phyloP scores from a whole-genome alignment of 2,329 filamentous ascomycete genomes.

The Arthrobotrys sphaeroides region DNA sequence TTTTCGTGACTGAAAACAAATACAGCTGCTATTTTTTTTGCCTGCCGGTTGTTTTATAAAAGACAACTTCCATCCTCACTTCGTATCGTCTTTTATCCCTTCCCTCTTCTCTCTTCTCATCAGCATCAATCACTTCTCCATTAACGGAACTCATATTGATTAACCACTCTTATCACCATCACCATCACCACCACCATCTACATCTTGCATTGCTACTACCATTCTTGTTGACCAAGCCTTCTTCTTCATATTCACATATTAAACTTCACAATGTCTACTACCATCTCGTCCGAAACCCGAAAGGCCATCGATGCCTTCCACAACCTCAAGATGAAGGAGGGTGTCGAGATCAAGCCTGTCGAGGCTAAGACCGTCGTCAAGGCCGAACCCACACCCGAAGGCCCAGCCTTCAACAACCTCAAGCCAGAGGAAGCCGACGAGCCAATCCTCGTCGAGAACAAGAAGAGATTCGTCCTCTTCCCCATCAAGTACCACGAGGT shows the following conservation, averaged over 20 bases:
- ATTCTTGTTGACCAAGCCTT: slow-evolving; percentile 36
- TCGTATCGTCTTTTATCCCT: neutral
- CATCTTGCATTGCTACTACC: neutral
- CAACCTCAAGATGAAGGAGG: slow-evolving; percentile 86
- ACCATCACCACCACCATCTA: neutral
- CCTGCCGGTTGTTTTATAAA: slow-evolving; percentile 29
- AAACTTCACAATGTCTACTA: slow-evolving; percentile 38
- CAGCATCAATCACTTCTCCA: slow-evolving; percentile 43
- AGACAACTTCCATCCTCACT: slow-evolving; percentile 10
- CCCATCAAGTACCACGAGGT: slow-evolving; percentile 99
- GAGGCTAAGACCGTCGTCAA: slow-evolving; percentile 70
- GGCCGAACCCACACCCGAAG: slow-evolving; percentile 65
- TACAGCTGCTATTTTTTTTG: neutral
- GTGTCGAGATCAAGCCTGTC: slow-evolving; percentile 75
- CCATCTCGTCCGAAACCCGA: slow-evolving; percentile 34
- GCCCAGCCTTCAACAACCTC: slow-evolving; percentile 65
- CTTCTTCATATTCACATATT: neutral
- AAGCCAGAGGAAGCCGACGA: slow-evolving; percentile 79
- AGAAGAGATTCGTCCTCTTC: slow-evolving; percentile 95
- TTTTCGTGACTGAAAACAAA: slow-evolving; percentile 52
- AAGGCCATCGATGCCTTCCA: slow-evolving; percentile 88
- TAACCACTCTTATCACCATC: neutral
- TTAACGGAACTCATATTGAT: slow-evolving; percentile 31
- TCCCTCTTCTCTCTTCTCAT: slow-evolving; percentile 7
- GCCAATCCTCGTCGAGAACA: slow-evolving; percentile 93